Conservation (phyloP, 2,329 filamentous ascomycete species). For the Sporothrix schenckii region DNA sequence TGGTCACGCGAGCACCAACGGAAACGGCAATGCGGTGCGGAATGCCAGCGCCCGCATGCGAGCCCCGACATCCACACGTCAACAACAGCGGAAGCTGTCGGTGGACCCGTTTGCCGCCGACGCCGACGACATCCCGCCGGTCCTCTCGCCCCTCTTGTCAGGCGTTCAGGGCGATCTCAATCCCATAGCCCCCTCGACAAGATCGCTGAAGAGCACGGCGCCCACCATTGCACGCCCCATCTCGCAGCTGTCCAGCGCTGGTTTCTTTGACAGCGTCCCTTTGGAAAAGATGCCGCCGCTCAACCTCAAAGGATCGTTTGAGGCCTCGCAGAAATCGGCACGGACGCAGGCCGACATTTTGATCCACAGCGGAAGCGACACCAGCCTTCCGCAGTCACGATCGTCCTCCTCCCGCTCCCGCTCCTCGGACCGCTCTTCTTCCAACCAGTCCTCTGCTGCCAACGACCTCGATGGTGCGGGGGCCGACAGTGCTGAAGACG, state of each 20-base stretch:
- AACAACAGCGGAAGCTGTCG: conserved; percentile 43
- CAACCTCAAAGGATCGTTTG: conserved; percentile 38
- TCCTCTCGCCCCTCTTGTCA: conserved; percentile 42
- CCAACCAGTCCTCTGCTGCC: conserved; percentile 34
- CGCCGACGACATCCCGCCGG: conserved; percentile 41
- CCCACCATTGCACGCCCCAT: conserved; percentile 41
- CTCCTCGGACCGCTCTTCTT: conserved; percentile 37
- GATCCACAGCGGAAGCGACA: conserved; percentile 36
- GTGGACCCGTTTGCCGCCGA: conserved; percentile 43
- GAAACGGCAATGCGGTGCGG: conserved; percentile 35
- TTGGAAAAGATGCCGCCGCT: conserved; percentile 44
- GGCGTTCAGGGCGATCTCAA: conserved; percentile 34
- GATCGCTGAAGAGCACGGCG: conserved; percentile 37
- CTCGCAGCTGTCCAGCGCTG: conserved; percentile 43
- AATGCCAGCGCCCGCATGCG: conserved; percentile 45
- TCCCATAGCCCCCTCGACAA: conserved; percentile 32
- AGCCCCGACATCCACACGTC: conserved; percentile 39
- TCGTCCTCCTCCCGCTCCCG: conserved; percentile 34
- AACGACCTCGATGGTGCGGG: conserved; percentile 6
- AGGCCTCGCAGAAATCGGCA: conserved; percentile 31
- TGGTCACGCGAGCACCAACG: not conserved
- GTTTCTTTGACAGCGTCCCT: conserved; percentile 43
- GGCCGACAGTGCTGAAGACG: conserved; percentile 36
- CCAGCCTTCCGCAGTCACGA: conserved; percentile 32
- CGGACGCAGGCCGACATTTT: conserved; percentile 36